Conservation (phyloP, 192 early-diverging fungal species). For the Coemansia sp. region DNA sequence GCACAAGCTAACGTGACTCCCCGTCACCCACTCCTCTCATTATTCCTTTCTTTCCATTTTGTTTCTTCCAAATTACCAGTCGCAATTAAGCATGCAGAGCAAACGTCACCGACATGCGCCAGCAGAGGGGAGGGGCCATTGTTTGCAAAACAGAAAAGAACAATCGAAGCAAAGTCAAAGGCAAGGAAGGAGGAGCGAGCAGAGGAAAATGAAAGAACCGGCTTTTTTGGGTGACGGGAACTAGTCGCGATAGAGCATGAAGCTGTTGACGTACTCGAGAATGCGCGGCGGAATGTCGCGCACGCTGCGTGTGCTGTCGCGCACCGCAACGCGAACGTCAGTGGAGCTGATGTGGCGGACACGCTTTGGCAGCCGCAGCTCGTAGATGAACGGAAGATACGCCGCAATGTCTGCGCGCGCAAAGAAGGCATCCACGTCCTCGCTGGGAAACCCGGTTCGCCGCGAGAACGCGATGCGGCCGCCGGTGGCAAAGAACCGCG, state of each 20-base stretch:
- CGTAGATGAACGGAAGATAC: constrained; percentile 33
- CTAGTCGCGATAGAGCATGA: constrained; percentile 28
- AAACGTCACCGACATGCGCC: not conserved
- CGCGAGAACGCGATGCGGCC: constrained; percentile 48
- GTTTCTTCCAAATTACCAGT: no score
- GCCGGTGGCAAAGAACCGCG: constrained; percentile 60
- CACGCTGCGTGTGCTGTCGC: constrained; percentile 41
- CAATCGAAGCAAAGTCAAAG: no score
- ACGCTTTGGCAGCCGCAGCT: constrained; percentile 46
- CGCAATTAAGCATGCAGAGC: not conserved
- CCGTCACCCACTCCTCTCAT: not conserved
- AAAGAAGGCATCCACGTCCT: constrained; percentile 46
- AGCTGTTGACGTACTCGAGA: constrained; percentile 44
- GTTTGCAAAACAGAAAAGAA: no score
- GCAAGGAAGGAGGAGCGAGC: no score
- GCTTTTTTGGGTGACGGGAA: not conserved
- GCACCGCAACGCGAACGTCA: constrained; percentile 31
- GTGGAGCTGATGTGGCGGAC: constrained; percentile 51
- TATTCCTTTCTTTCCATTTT: not conserved
- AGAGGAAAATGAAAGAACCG: no score
- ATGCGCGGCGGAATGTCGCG: constrained; percentile 50
- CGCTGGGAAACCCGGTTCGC: constrained; percentile 31
- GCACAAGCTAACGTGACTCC: not conserved
- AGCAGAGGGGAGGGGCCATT: no score
- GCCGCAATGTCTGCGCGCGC: constrained; percentile 11